A percentile compares a stretch with the other conserved stretches of the same genome.
Evolutionary conservation across 192 early-diverging fungal species (phyloP).

Genomic region (Mortierella claussenii): DNA sequence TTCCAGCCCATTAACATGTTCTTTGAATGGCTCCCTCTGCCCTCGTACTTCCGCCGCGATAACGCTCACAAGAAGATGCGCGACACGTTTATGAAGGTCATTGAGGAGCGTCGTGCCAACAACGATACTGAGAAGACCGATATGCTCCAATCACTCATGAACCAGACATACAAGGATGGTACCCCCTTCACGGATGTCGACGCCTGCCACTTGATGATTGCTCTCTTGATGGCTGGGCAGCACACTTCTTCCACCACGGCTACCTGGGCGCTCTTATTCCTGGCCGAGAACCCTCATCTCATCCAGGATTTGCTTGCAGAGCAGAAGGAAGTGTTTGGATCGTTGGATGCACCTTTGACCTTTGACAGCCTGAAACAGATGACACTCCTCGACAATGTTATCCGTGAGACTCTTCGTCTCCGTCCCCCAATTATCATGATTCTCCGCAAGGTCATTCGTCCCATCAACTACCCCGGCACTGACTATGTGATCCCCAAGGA

Average conservation of each 20-base stretch:
- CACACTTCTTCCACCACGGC: conserved; percentile 94
- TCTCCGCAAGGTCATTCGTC: conserved; percentile 90
- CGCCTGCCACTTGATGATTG: conserved; percentile 97
- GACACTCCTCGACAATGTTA: conserved; percentile 78
- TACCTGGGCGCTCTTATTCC: conserved; percentile 90
- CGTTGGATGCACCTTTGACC: conserved; percentile 62
- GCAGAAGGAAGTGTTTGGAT: conserved; percentile 69
- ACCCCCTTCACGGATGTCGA: conserved; percentile 83
- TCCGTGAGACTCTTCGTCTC: conserved; percentile 94
- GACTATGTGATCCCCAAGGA: conserved; percentile 90
- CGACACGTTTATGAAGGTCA: conserved; percentile 80
- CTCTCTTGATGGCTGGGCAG: conserved; percentile 96
- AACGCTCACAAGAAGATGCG: conserved; percentile 86
- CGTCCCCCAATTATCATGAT: conserved; percentile 93
- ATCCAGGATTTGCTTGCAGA: conserved; percentile 79
- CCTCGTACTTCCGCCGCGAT: conserved; percentile 87
- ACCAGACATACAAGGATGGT: conserved; percentile 90
- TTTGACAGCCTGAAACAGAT: conserved; percentile 85
- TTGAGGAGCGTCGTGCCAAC: conserved; percentile 77
- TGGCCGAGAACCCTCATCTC: conserved; percentile 82
- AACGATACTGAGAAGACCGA: conserved; percentile 67
- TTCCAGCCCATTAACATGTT: conserved; percentile 96
- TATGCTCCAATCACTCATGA: conserved; percentile 86
- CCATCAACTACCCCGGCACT: conserved; percentile 76
- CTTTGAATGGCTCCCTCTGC: conserved; percentile 92